Conservation (phyloP, 208 protist species). For the Crithidia mellificae region DNA sequence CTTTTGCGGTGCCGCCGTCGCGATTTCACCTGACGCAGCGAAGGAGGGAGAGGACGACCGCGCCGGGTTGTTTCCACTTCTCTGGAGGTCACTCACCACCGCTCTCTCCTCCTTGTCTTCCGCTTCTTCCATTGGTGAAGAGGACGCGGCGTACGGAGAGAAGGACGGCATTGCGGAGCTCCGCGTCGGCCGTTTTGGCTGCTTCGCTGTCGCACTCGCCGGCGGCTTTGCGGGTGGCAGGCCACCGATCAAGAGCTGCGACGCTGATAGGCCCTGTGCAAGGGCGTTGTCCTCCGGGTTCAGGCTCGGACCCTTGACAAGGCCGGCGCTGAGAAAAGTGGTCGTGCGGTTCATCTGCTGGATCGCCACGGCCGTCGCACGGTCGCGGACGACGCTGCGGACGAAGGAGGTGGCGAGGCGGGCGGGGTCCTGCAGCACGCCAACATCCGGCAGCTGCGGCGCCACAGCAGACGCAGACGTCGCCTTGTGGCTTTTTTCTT, state of each 20-base stretch:
- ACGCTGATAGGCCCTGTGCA: conserved; percentile 6
- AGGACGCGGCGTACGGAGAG: neutral
- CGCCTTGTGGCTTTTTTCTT: too few relatives aligned
- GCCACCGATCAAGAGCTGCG: neutral
- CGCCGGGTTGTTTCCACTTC: too few relatives aligned
- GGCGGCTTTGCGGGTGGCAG: neutral
- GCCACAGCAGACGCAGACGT: neutral
- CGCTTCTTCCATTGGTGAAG: neutral
- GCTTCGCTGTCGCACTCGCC: neutral
- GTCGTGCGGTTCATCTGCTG: conserved; percentile 80
- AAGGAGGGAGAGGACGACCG: too few relatives aligned
- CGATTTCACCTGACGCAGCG: too few relatives aligned
- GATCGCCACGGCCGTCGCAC: conserved; percentile 58
- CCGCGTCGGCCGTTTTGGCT: conserved; percentile 10
- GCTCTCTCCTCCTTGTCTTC: neutral
- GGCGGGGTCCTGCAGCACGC: conserved; percentile 54
- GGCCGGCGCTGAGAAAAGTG: conserved; percentile 58
- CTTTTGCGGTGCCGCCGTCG: too few relatives aligned
- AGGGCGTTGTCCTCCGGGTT: conserved; percentile 13
- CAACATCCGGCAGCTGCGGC: conserved; percentile 14
- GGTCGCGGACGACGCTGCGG: conserved; percentile 56
- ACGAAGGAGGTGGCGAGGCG: conserved; percentile 43
- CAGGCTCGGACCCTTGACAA: conserved; percentile 48
- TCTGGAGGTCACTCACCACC: too few relatives aligned
- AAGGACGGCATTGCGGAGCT: conserved; percentile 10